These are phyloP conservation scores for Neurospora sp. DNA, from an alignment of 495 filamentous ascomycete genomes.

Conservation along the genomic window DNA sequence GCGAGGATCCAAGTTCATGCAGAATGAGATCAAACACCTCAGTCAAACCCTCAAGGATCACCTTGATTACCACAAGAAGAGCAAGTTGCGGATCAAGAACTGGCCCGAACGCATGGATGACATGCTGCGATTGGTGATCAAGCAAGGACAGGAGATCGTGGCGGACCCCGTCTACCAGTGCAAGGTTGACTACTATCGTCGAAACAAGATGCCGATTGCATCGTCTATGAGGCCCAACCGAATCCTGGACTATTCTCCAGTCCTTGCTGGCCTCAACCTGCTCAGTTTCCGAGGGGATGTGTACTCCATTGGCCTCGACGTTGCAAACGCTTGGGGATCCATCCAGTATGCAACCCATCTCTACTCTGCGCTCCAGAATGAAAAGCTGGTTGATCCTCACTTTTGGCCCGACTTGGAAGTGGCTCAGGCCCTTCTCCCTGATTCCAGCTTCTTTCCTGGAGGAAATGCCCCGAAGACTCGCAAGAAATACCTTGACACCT, in stretches of 20 bases:
- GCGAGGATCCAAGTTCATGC: slow-evolving; percentile 8
- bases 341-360: slow-evolving; percentile 25
- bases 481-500: slow-evolving; percentile 24
- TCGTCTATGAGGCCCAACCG: slow-evolving; percentile 10
- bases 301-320: slow-evolving; percentile 17
- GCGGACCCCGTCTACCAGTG: slow-evolving; percentile 10
- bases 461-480: slow-evolving; percentile 13
- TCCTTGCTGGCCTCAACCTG: slow-evolving; percentile 22
- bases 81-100: slow-evolving; percentile 14
- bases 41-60: slow-evolving; percentile 16
- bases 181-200: background rate
- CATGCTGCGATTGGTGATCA: slow-evolving; percentile 8
- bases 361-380: slow-evolving; percentile 24
- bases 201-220: background rate
- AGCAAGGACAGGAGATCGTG: slow-evolving; percentile 9
- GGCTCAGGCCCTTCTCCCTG: slow-evolving; percentile 9
- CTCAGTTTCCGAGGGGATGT: slow-evolving; percentile 15
- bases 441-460: slow-evolving; percentile 21
- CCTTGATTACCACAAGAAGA: slow-evolving; percentile 24
- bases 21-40: slow-evolving; percentile 8
- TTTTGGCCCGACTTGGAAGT: slow-evolving; percentile 30
- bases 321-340: slow-evolving; percentile 27
- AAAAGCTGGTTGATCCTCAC: slow-evolving; percentile 10
- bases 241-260: slow-evolving; percentile 21
- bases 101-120: slow-evolving; percentile 24